Conservation (phyloP, 2,329 filamentous ascomycete genomes). For the Cercospora sesami region DNA sequence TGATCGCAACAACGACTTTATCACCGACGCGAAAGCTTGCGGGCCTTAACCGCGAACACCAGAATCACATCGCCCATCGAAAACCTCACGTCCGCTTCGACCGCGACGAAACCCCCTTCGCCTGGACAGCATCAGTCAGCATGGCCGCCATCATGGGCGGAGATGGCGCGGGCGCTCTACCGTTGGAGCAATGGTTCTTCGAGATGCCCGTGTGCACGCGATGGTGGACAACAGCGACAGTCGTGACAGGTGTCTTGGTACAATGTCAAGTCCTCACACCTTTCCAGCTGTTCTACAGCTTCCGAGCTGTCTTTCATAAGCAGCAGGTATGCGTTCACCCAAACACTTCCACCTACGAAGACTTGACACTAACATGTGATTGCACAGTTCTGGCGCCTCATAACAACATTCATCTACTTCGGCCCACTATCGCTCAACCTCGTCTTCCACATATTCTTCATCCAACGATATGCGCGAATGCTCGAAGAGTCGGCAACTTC, state of each 20-base stretch:
- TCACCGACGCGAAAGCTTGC: neutral
- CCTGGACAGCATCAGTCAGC: conserved; percentile 8
- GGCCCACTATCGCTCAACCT: conserved; percentile 91
- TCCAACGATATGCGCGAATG: conserved; percentile 91
- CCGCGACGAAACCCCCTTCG: neutral
- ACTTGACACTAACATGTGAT: neutral
- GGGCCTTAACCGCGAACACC: neutral
- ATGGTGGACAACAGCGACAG: conserved; percentile 94
- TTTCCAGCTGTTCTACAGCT: conserved; percentile 97
- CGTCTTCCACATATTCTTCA: conserved; percentile 97
- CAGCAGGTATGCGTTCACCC: conserved; percentile 66
- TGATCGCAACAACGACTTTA: neutral
- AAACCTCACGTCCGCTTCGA: neutral
- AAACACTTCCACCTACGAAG: too few relatives aligned
- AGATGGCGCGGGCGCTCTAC: conserved; percentile 60
- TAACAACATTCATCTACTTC: conserved; percentile 97
- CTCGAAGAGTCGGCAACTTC: conserved; percentile 94
- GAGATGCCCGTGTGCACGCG: conserved; percentile 96
- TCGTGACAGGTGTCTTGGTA: conserved; percentile 82
- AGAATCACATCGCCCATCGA: neutral
- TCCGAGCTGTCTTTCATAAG: conserved; percentile 85
- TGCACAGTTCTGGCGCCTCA: conserved; percentile 85
- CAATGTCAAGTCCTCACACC: conserved; percentile 91
- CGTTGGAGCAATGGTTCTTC: conserved; percentile 96
- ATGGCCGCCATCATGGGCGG: conserved; percentile 52